Conservation (phyloP, 2,329 filamentous ascomycete species). For the Gyromitra esculenta region DNA sequence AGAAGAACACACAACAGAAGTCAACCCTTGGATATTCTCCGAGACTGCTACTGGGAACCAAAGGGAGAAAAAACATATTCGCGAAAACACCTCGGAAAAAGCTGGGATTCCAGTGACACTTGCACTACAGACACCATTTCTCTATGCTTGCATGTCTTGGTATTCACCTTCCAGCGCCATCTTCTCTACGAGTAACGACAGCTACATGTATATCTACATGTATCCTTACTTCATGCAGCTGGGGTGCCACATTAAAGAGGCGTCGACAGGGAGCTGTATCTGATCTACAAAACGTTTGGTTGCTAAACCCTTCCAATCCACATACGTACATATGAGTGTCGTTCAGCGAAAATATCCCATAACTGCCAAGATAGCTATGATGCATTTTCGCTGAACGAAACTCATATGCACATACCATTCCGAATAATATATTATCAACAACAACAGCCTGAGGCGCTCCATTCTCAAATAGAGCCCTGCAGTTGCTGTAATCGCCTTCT, state of each 20-base stretch:
- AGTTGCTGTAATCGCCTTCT: background rate
- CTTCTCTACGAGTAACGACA: background rate
- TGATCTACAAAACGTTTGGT: constrained; percentile 8
- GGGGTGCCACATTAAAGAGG: background rate
- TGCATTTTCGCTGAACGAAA: too few relatives aligned
- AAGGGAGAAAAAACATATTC: background rate
- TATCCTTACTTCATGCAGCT: constrained; percentile 31
- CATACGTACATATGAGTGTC: background rate
- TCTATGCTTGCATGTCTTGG: too few relatives aligned
- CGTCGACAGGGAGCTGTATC: background rate
- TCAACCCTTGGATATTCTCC: background rate
- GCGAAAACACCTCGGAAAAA: background rate
- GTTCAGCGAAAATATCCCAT: too few relatives aligned
- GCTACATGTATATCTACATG: background rate
- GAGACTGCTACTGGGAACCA: background rate
- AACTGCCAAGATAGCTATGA: too few relatives aligned
- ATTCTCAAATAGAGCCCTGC: constrained; percentile 7
- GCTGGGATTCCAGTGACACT: background rate
- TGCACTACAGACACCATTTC: background rate
- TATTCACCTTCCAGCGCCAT: background rate
- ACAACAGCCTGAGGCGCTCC: background rate
- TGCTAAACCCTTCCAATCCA: background rate
- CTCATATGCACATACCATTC: constrained; percentile 32
- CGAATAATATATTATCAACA: constrained; percentile 14
- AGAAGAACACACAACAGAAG: background rate